phyloP scores from a whole-genome alignment of 371 early-diverging fungal genomes.

The Fennellomyces sp. region DNA sequence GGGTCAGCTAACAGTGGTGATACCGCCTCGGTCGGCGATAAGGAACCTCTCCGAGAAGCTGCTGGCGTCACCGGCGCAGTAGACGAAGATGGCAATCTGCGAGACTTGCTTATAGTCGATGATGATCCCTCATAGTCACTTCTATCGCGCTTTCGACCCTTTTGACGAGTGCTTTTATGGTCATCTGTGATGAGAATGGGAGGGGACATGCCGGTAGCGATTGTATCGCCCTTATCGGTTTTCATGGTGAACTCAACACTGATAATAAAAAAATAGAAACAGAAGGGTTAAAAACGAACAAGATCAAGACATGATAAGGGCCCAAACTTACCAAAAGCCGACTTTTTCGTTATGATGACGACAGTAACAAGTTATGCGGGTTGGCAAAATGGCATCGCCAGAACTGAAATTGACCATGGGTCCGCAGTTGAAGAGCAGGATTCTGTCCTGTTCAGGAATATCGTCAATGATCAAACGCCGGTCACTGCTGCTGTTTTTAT shows the following conservation, averaged over 20 bases:
- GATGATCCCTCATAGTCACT: background rate
- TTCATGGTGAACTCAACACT: conserved; percentile 71
- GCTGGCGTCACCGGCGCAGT: conserved; percentile 22
- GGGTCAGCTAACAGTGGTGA: background rate
- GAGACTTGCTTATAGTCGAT: background rate
- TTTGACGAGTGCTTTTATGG: conserved; percentile 74
- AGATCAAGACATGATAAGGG: background rate
- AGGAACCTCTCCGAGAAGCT: conserved; percentile 21
- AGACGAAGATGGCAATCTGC: background rate
- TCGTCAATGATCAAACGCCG: conserved; percentile 20
- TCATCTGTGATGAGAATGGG: conserved; percentile 96
- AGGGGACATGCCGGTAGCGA: conserved; percentile 82
- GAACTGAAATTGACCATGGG: conserved; percentile 81
- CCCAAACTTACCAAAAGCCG: conserved; percentile 68
- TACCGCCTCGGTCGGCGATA: background rate
- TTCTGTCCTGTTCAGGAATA: conserved; percentile 34
- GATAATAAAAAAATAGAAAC: too few species aligned
- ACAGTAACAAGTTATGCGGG: conserved; percentile 94
- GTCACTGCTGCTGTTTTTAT: background rate
- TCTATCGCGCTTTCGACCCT: conserved; percentile 3
- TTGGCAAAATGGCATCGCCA: conserved; percentile 84
- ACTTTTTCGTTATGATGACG: conserved; percentile 90
- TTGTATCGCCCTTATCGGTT: conserved; percentile 60
- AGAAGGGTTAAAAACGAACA: background rate
- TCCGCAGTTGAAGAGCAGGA: conserved; percentile 82